Evolutionary conservation across 192 early-diverging fungal species (phyloP), one percentile per base, ranked within the genome.

Genomic region (Hyaloraphidium curvatum): DNA sequence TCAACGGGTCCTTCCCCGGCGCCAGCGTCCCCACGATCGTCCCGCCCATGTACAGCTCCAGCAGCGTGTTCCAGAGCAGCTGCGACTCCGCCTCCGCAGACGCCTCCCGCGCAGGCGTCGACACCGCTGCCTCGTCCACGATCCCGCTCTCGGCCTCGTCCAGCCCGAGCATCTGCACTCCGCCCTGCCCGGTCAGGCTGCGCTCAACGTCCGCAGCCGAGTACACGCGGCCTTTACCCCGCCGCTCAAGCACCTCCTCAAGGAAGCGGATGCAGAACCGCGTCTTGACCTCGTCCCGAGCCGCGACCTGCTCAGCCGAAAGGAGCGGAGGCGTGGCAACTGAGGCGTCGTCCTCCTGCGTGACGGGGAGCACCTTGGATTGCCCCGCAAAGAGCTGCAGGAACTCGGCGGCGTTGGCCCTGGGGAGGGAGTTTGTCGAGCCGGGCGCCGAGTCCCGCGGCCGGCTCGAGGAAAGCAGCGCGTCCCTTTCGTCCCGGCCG

Each of bases 21-120:
- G 23, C 25, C 23, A 39, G 26, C 19, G 39, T 27, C 0, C 13
- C n/a, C 39, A 23, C 52, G 1, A 25, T 50, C 29, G 63, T 57
- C 29, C 59, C 70, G 43, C 73, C 73, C 56, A 91, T 62, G 55
- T 93, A 89, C 19, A 98, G 72, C 58, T 98, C 91, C 51, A 98
- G 58, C 23, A 98, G 63, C 2, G 90, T 91, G 56, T 87, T 84
- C 83, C 93, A 93, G 1, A 91, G 75, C 11, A 79, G 68, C 52
- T 77, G 75, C 58, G 77, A 73, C 39, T 33, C 22, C n/a, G 58
- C 54, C 21, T 19, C 22, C 17, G 2, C 51, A 11, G 30, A 25
- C 30, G 39, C n/a, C n/a, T n/a, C 30, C 9, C n/a, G 21, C 35
- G 54, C 35, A 33, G 50, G 21, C 27, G 26, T 2, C 30, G 14